Percentiles rank a stretch among this genome's conserved stretches.
These are phyloP conservation scores for Nakazawaea pomicola DNA, from an alignment of 805 yeast species.

Conservation along the genomic window DNA sequence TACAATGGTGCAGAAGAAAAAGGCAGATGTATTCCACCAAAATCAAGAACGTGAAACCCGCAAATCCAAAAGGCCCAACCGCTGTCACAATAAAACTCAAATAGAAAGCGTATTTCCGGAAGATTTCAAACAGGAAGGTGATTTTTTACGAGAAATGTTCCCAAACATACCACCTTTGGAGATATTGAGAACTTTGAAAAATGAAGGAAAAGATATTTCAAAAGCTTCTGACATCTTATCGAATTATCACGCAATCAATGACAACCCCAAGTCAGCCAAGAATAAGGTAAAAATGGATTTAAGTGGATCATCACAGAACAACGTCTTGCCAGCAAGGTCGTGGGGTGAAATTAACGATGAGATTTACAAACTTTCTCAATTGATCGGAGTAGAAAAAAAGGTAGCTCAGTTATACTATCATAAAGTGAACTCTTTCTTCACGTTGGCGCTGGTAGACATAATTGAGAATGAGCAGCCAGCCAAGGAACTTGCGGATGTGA, in stretches of 20 bases:
- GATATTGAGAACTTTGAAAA: background rate
- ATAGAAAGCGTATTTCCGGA: background rate
- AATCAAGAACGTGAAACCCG: too few species aligned
- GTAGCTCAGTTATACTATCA: background rate
- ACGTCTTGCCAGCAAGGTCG: background rate
- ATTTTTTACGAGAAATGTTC: slow-evolving; percentile 8
- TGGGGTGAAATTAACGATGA: slow-evolving; percentile 4
- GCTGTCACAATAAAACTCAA: too few species aligned
- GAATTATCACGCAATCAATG: slow-evolving; percentile 3
- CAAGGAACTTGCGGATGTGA: too few species aligned
- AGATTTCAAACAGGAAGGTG: background rate
- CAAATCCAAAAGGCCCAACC: background rate
- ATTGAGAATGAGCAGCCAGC: slow-evolving; percentile 6
- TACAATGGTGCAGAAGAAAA: background rate
- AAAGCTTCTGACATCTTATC: slow-evolving; percentile 5
- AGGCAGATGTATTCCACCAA: too few species aligned
- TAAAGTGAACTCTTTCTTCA: slow-evolving; percentile 2
- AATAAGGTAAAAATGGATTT: background rate
- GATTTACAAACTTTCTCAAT: background rate
- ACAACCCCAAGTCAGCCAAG: background rate
- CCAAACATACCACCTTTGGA: slow-evolving; percentile 3
- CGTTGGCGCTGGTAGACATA: background rate
- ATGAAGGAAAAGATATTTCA: background rate
- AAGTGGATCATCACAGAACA: background rate
- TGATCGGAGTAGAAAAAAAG: background rate